phyloP scores from a whole-genome alignment of 2,329 filamentous ascomycete species.

The Lecanicillium sp. region DNA sequence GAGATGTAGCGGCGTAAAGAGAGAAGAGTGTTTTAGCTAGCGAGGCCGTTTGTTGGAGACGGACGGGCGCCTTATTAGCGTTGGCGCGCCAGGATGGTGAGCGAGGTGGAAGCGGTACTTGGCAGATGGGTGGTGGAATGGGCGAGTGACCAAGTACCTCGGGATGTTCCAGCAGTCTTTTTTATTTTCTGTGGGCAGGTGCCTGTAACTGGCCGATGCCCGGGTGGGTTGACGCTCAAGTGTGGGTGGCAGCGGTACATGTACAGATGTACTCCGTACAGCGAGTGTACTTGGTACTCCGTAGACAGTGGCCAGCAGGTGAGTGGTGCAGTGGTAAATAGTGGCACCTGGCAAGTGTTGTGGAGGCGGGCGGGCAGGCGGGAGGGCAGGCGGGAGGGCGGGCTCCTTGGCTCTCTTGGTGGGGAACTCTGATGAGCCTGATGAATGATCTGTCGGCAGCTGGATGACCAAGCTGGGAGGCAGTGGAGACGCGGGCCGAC shows the following conservation, averaged over 20 bases:
- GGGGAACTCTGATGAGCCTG: conserved; percentile 9
- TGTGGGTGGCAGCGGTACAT: too few relatives aligned
- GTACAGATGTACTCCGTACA: too few relatives aligned
- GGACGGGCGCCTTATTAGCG: neutral
- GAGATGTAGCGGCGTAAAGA: conserved; percentile 1
- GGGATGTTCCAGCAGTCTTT: too few relatives aligned
- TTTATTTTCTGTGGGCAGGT: too few relatives aligned
- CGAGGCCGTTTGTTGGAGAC: neutral
- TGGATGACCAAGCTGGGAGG: neutral
- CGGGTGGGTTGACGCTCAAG: too few relatives aligned
- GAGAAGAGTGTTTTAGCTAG: conserved; percentile 6
- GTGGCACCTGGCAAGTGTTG: neutral
- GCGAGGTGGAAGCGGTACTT: too few relatives aligned
- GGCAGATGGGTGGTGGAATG: neutral
- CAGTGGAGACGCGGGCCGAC: neutral
- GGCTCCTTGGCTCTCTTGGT: neutral
- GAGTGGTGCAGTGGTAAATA: too few relatives aligned
- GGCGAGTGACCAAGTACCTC: too few relatives aligned
- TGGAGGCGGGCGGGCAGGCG: neutral
- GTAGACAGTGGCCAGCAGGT: too few relatives aligned
- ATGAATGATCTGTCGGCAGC: conserved; percentile 11
- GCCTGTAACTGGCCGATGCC: too few relatives aligned
- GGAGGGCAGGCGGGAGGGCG: neutral
- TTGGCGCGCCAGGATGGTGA: conserved; percentile 5
- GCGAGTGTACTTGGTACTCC: too few relatives aligned